Evolutionary conservation across 2,329 filamentous ascomycete genomes (phyloP).

Genomic region (Penicillium sp.): DNA sequence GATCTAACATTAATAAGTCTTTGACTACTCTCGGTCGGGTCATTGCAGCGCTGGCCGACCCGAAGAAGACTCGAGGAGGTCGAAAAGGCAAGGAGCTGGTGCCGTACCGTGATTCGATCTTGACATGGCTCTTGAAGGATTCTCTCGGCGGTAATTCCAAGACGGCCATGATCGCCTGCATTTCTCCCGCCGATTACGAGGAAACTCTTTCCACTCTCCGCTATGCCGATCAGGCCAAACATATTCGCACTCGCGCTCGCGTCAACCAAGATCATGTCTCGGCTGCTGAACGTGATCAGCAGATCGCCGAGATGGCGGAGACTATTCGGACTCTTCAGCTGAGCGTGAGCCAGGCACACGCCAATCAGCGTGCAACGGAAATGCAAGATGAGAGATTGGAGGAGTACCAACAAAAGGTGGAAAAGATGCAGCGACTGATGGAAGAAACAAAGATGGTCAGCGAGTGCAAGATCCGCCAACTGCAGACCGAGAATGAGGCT

Average conservation of each 20-base stretch:
- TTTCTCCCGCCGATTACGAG: conserved; percentile 93
- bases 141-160: conserved; percentile 96
- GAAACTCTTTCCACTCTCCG: conserved; percentile 95
- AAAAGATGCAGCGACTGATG: conserved; percentile 92
- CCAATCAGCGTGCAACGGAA: conserved; percentile 75
- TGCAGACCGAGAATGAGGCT: conserved; percentile 90
- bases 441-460: conserved; percentile 89
- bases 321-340: conserved; percentile 88
- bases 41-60: conserved; percentile 85
- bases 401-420: conserved; percentile 91
- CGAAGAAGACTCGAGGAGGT: conserved; percentile 65
- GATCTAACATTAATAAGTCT: conserved; percentile 99
- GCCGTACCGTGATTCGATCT: conserved; percentile 87
- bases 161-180: conserved; percentile 98
- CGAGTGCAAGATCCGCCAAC: conserved; percentile 89
- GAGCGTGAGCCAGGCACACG: conserved; percentile 66
- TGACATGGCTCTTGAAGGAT: conserved; percentile 90
- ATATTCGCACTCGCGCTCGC: conserved; percentile 89
- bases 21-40: conserved; percentile 93
- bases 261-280: conserved; percentile 96
- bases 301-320: conserved; percentile 93
- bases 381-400: conserved; percentile 84
- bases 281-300: conserved; percentile 89
- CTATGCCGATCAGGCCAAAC: conserved; percentile 97
- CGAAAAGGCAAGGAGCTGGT: conserved; percentile 75